Evolutionary conservation across 768 basidiomycete species (phyloP).

Genomic region (Sporobolomyces pararoseus): DNA sequence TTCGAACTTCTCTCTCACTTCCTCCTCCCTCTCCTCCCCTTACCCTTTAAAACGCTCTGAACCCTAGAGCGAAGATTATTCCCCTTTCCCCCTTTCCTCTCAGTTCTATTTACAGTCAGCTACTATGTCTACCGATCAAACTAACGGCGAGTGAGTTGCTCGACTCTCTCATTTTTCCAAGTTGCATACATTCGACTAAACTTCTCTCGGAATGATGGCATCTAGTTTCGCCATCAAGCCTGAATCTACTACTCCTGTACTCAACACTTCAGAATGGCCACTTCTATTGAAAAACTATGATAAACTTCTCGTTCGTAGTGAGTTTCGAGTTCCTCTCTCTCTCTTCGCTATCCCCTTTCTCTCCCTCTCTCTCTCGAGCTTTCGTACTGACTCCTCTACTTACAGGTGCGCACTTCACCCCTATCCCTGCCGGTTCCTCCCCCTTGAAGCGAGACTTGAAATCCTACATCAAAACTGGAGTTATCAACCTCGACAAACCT

Average conservation of each 20-base stretch:
- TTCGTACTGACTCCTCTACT: slow-evolving; percentile 49
- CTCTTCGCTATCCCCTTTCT: neutral
- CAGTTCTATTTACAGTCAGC: neutral
- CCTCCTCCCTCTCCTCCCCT: slow-evolving; percentile 1
- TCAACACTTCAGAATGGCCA: slow-evolving; percentile 97
- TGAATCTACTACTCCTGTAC: slow-evolving; percentile 59
- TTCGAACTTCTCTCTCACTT: neutral
- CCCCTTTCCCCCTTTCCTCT: neutral
- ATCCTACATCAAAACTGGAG: slow-evolving; percentile 93
- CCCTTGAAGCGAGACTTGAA: slow-evolving; percentile 91
- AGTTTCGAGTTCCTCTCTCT: neutral
- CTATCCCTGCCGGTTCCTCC: slow-evolving; percentile 87
- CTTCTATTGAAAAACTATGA: slow-evolving; percentile 98
- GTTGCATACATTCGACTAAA: neutral
- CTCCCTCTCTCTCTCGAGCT: neutral
- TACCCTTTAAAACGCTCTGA: slow-evolving; percentile 20
- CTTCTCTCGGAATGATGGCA: slow-evolving; percentile 6
- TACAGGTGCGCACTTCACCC: slow-evolving; percentile 95
- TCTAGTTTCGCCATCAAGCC: slow-evolving; percentile 61
- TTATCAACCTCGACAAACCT: slow-evolving; percentile 99
- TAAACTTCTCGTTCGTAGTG: slow-evolving; percentile 54
- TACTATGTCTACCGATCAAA: slow-evolving; percentile 24
- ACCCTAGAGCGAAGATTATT: slow-evolving; percentile 31
- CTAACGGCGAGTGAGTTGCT: slow-evolving; percentile 21
- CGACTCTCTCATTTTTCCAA: neutral